Base-by-base conservation (phyloP, 1,284 basidiomycete genomes). In the Rhodotorula mucilaginosa region DNA sequence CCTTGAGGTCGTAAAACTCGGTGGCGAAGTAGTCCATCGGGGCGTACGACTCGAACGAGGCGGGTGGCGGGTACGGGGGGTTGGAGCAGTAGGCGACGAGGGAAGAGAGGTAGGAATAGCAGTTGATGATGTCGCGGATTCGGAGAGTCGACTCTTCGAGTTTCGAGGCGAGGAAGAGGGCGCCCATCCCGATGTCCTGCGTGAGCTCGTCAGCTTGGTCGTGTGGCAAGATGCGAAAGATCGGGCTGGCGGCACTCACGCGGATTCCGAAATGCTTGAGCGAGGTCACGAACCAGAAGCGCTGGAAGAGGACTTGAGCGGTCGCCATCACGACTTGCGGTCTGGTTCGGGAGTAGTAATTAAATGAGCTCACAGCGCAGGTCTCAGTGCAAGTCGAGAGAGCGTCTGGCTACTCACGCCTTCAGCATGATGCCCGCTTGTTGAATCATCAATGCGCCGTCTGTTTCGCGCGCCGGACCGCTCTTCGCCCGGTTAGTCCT, bases 311-410 rank as follows among this genome's bases (percentile, higher is more conserved):
- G 54, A 98, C 93, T 80, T 98, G 95, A 0, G 97, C 97, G 0
- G 93, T 93, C 7, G 96, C 93, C 77, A 97, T 92, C 12, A 94
- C 94, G 57, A 94, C 92, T 81, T 99, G 97, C 72, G 97, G 97
- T 80, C 94, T 97, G 67, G 23, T 12, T 0, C 5, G 2, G 12
- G 8, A 15, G 39, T 3, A 16, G 12, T 13, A 3, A 58, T 18
- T 6, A 13, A 7, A 6, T 13, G n/a, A 26, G 54, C 29, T 26
- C 15, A 63, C 49, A 2, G 1, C 0, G 47, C 3, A 2, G 12
- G 3, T 7, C 21, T 21, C 8, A 48, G 46, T 54, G 56, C 2
- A 8, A 18, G 29, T 26, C n/a, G 13, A 3, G 47, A 34, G 8
- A 51, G 16, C 8, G 12, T 1, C 3, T 12, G 8, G 10, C 8